Evolutionary conservation across 495 filamentous ascomycete species (phyloP), one percentile per base, ranked within the genome.

Genomic region (Penicillium paradoxum): DNA sequence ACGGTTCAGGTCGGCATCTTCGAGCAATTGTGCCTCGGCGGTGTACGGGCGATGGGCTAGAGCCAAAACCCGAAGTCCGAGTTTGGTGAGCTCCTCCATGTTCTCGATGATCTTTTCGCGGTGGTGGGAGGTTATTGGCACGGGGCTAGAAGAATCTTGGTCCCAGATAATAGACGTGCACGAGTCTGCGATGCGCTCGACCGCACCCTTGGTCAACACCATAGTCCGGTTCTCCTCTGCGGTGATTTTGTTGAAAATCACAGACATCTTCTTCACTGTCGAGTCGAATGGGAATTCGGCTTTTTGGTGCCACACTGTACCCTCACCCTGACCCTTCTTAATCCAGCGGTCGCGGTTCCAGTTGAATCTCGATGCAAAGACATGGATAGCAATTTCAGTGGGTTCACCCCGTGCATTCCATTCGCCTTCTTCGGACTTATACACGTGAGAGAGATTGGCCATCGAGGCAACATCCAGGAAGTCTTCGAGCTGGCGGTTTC

Each of bases 201-300:
- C 85, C 4, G 86, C 86, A 6, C 86, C 86, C 63, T 89, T 89
- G 53, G 79, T 81, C 54, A 87, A 88, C 6, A 79, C 63, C 52
- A 59, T 59, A 15, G 34, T 55, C 6, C 63, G 42, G 18, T 71
- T 51, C 15, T 51, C 54, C 7, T 49, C 13, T 17, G 4, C 25
- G n/a, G 33, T 54, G 11, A 34, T 29, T n/a, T 75, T 63, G 18
- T 56, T 62, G 59, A 75, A 83, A 21, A 80, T 68, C 30, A 80
- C 76, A 8, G 79, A 74, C 82, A 85, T 85, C 33, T 73, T 73
- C 69, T 85, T 85, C 53, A 84, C 63, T 13, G 71, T 67, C 5
- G 79, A 83, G 55, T 85, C 81, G 57, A 85, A 85, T 2, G 80
- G 77, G 38, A 74, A 78, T 62, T 85, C 82, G 14, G 71, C 68